phyloP scores from a whole-genome alignment of 2,329 filamentous ascomycete genomes.

The Thelonectria discophora region DNA sequence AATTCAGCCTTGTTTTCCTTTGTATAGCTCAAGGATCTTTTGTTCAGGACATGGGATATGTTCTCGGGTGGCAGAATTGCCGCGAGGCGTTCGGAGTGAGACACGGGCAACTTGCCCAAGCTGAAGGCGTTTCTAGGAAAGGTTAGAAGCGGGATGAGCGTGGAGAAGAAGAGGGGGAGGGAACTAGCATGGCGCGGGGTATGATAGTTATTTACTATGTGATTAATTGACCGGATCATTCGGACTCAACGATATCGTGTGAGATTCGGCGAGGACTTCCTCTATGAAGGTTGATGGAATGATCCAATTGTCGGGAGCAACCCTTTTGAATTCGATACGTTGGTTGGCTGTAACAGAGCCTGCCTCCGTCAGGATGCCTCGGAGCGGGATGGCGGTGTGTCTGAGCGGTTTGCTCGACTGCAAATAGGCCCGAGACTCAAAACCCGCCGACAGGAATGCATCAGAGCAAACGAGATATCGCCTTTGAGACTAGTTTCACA shows the following conservation, averaged over 20 bases:
- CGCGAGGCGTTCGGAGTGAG: conserved; percentile 8
- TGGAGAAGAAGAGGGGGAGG: background rate
- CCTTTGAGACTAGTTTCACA: background rate
- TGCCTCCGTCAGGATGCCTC: too few relatives aligned
- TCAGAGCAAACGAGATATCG: conserved; percentile 20
- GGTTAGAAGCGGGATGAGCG: background rate
- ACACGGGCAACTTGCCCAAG: conserved; percentile 13
- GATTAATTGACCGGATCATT: background rate
- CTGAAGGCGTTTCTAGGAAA: background rate
- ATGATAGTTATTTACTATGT: background rate
- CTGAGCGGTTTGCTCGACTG: too few relatives aligned
- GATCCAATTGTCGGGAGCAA: too few relatives aligned
- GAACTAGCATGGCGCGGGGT: conserved; percentile 1
- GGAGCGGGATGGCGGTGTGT: too few relatives aligned
- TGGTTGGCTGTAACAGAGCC: too few relatives aligned
- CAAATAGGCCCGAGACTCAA: too few relatives aligned
- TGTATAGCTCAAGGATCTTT: background rate
- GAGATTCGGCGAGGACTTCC: too few relatives aligned
- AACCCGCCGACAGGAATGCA: background rate
- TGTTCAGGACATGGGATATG: conserved; percentile 18
- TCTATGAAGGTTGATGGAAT: too few relatives aligned
- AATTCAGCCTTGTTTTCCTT: conserved; percentile 1
- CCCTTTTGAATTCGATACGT: too few relatives aligned
- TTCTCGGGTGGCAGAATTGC: conserved; percentile 5
- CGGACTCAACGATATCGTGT: too few relatives aligned